These are phyloP conservation scores for Potentilla sterilis DNA, from an alignment of 306 rosid genomes.

Conservation along the genomic window DNA sequence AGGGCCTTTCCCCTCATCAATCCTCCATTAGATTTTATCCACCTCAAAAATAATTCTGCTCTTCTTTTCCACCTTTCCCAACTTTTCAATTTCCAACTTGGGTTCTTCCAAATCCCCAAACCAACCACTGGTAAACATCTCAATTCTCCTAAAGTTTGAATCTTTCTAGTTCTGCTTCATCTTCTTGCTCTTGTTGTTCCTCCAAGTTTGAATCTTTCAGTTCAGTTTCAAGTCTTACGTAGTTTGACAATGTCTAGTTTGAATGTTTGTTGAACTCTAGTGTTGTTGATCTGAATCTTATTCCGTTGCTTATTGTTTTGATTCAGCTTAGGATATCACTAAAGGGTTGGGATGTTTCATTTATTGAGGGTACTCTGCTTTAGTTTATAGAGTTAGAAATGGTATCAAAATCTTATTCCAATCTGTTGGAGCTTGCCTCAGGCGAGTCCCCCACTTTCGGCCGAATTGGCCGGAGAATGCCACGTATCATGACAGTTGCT, in stretches of 20 bases:
- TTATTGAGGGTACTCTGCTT: background rate
- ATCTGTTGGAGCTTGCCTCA: constrained; percentile 66
- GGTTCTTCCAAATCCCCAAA: constrained; percentile 26
- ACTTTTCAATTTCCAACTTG: constrained; percentile 15
- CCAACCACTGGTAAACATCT: constrained; percentile 35
- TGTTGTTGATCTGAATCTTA: constrained; percentile 49
- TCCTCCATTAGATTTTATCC: constrained; percentile 6
- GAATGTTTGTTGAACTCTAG: constrained; percentile 38
- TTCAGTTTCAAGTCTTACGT: constrained; percentile 1
- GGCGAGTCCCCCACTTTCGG: constrained; percentile 64
- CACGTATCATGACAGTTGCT: constrained; percentile 73
- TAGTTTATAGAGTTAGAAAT: constrained; percentile 13
- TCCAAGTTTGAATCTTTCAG: constrained; percentile 19
- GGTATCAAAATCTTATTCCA: constrained; percentile 73
- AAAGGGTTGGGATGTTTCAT: constrained; percentile 18
- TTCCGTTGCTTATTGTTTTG: constrained; percentile 26
- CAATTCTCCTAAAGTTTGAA: constrained; percentile 8
- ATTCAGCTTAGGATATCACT: background rate
- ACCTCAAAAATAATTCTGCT: background rate
- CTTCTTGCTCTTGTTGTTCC: background rate
- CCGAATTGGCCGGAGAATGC: constrained; percentile 47
- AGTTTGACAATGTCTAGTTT: constrained; percentile 34
- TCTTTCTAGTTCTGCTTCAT: background rate
- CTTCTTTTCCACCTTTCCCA: constrained; percentile 3
- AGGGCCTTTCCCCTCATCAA: constrained; percentile 11